Base-by-base conservation (phyloP, 768 basidiomycete species). In the Pilatotrama ljubarskyi region DNA sequence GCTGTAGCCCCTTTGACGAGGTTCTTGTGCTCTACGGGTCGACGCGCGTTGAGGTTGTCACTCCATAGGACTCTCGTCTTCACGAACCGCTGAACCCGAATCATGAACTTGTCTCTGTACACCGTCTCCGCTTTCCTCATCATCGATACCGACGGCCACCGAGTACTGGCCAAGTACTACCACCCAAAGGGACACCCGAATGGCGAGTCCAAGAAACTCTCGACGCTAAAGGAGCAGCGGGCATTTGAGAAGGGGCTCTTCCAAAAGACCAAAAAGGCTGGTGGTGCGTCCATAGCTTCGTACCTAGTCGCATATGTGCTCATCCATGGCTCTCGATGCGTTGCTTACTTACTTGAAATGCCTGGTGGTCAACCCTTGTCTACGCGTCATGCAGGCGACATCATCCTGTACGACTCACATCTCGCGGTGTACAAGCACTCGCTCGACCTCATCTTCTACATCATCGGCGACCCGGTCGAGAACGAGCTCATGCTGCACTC, bases 111-210 rank as follows among this genome's bases (percentile, higher is more conserved):
- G 51, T 88, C 94, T 8, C 80, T 99, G 44, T 95, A 98, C 78
- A 88, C 88, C 67, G 79, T 95, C 59, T 84, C 88, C 46, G 93
- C 88, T 0, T 91, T 98, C 73, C 71, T 99, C 64, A 86, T 98
- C 69, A 87, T 98, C 67, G 97, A 99, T 80, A 80, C 87, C n/a
- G 95, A 98, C 67, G 95, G 95, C 20, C 88, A 93, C 69, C 90
- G 97, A 50, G 90, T 98, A 25, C 83, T 99, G 10, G 91, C 96
- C 29, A 98, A 98, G 74, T 98, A 98, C 79, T 98, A 96, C 72
- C 82, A 54, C 81, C 93, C n/a, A 80, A 88, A 69, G 72, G 80
- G 79, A 55, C 82, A 85, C 63, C 83, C 83, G 0, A 76, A 82
- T 41, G 80, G 84, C 74, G 78, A 90, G 74, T 68, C 67, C 42